Conservation (phyloP, 106 monocot species). For the Allium sativum region DNA sequence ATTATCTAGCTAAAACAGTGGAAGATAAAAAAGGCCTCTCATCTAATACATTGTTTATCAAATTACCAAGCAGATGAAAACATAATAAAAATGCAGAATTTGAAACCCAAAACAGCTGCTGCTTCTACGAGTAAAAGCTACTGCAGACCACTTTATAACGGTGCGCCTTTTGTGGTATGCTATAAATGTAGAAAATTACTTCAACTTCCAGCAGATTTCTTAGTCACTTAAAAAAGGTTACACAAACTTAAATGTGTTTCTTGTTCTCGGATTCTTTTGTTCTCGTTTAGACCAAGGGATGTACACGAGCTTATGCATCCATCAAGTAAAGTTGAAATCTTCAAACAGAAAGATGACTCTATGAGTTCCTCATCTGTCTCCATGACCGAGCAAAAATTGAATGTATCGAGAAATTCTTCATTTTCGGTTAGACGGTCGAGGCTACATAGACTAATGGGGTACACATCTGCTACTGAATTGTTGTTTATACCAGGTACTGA, state of each 20-base stretch:
- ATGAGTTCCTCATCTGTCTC: too few relatives aligned
- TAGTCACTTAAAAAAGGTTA: conserved; percentile 21
- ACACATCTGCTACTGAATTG: conserved; percentile 50
- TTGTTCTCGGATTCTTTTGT: conserved; percentile 44
- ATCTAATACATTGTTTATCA: not conserved
- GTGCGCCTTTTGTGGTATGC: conserved; percentile 73
- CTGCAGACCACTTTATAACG: conserved; percentile 47
- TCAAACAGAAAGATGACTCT: conserved; percentile 15
- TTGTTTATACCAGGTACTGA: conserved; percentile 4
- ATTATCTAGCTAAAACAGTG: conserved; percentile 19
- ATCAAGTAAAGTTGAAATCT: conserved; percentile 3
- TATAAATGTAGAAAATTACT: conserved; percentile 45
- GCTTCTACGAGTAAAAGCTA: conserved; percentile 16
- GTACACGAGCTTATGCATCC: conserved; percentile 7
- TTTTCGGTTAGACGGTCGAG: not conserved
- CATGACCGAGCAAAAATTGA: conserved; percentile 12
- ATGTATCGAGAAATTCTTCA: conserved; percentile 19
- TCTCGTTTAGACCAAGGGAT: conserved; percentile 16
- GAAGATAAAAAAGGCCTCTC: conserved; percentile 6
- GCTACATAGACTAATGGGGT: conserved; percentile 65
- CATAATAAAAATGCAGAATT: not conserved
- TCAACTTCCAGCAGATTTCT: conserved; percentile 57
- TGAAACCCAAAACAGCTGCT: conserved; percentile 5
- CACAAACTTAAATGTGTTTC: conserved; percentile 56
- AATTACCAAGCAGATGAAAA: not conserved